Evolutionary conservation across 768 basidiomycete genomes (phyloP), one percentile per base, ranked within the genome.

Genomic region (Tricholoma flavovirens): DNA sequence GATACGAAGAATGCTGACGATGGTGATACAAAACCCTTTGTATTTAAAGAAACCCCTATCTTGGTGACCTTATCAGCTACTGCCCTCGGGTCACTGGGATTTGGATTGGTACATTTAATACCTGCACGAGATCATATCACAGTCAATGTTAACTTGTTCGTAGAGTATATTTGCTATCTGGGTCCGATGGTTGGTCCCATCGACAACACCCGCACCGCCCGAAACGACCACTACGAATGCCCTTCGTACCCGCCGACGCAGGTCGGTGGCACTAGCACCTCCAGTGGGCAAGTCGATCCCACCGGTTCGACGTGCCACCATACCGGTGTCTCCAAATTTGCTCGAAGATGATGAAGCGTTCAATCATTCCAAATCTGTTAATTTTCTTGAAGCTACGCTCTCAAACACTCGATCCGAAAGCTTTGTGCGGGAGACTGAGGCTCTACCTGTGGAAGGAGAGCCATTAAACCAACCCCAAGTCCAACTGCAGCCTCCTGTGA

Each of bases 141-240:
- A 52, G 26, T 14, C 38, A 36, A 4, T 52, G 21, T 42, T 58
- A n/a, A 60, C 49, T 49, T 51, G 35, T 51, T 51, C 53, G 21
- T 45, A 78, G 77, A 78, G 77, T 62, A 61, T 78, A 35, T 62
- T 77, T 24, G 75, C 73, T 43, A 73, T 78, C 51, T 77, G 75
- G 70, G 53, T 77, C 32, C 66, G 69, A 15, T 78, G 77, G 77
- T 57, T 75, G 42, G 49, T 73, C 30, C 74, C 74, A 43, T 53
- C 64, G 14, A 35, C 60, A 32, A 29, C 17, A 17, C 21, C 53
- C 10, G 51, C 46, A 24, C 49, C 49, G 21, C 45, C 56, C 22
- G 14, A 43, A 21, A 49, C 32, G n/a, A 22, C 12, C 26, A 12
- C 26, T 21, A 58, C 36, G 45, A 53, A 36, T 56, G 48, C 17